Conservation (phyloP, 2,329 filamentous ascomycete genomes). For the Tympanopsis confertula region DNA sequence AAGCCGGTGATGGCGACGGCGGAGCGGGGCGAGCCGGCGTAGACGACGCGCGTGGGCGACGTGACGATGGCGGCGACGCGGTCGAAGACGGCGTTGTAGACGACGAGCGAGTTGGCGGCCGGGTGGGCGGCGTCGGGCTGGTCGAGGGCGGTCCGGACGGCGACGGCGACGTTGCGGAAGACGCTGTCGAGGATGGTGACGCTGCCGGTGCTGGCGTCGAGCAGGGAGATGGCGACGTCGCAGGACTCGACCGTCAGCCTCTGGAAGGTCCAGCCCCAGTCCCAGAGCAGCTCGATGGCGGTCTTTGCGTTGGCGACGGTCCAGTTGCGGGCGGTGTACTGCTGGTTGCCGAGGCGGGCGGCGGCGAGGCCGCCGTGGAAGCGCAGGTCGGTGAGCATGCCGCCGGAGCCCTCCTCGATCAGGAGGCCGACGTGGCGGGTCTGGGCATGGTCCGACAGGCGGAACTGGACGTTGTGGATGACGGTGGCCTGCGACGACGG, state of each 20-base stretch:
- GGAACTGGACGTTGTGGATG: constrained; percentile 45
- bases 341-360: constrained; percentile 44
- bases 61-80: constrained; percentile 29
- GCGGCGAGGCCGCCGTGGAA: constrained; percentile 61
- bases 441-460: constrained; percentile 29
- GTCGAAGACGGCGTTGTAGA: constrained; percentile 32
- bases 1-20: constrained; percentile 39
- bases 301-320: constrained; percentile 36
- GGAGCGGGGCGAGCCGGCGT: constrained; percentile 41
- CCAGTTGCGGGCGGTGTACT: constrained; percentile 46
- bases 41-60: constrained; percentile 28
- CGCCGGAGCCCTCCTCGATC: constrained; percentile 53
- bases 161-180: not conserved
- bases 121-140: not conserved
- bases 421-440: constrained; percentile 45
- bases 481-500: constrained; percentile 53
- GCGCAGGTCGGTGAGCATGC: constrained; percentile 55
- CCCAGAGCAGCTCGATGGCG: constrained; percentile 8
- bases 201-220: not conserved
- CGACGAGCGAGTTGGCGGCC: constrained; percentile 33
- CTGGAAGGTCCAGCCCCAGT: constrained; percentile 15
- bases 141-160: not conserved
- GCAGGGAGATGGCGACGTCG: constrained; percentile 35
- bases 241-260: constrained; percentile 50
- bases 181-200: not conserved